Percentiles rank a stretch among this genome's conserved stretches.
Evolutionary conservation across 108 stramenopile genomes (phyloP).

Genomic region (Cyclotella distinguenda): DNA sequence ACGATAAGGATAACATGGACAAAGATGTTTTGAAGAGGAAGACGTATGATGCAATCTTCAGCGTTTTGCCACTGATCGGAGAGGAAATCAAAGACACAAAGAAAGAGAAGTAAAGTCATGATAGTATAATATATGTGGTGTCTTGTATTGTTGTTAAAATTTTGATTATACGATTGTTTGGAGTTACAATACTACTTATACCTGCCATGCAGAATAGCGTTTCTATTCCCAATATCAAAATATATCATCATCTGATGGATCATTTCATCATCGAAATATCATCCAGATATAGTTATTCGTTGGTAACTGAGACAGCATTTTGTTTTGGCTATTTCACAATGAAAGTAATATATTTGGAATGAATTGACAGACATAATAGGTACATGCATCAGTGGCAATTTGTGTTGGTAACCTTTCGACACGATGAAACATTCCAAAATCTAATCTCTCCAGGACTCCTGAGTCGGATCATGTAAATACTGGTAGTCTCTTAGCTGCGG

Average conservation of each 20-base stretch:
- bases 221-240: too few relatives aligned
- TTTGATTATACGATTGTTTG: too few relatives aligned
- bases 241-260: too few relatives aligned
- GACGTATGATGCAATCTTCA: conserved; percentile 69
- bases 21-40: conserved; percentile 64
- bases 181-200: too few relatives aligned
- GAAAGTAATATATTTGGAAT: conserved; percentile 2
- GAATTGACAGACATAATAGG: background rate
- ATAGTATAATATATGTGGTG: background rate
- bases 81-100: conserved; percentile 33
- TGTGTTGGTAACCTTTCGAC: background rate
- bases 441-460: conserved; percentile 86
- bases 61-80: conserved; percentile 59
- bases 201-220: too few relatives aligned
- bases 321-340: background rate
- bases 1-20: conserved; percentile 54
- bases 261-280: too few relatives aligned
- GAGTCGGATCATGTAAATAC: conserved; percentile 65
- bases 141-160: background rate
- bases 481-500: conserved; percentile 76
- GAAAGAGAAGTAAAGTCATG: conserved; percentile 19
- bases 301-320: too few relatives aligned
- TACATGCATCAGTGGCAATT: background rate
- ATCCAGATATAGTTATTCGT: too few relatives aligned
- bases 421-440: background rate